Evolutionary conservation across 495 filamentous ascomycete genomes (phyloP).

Genomic region (Annulohypoxylon stygium): DNA sequence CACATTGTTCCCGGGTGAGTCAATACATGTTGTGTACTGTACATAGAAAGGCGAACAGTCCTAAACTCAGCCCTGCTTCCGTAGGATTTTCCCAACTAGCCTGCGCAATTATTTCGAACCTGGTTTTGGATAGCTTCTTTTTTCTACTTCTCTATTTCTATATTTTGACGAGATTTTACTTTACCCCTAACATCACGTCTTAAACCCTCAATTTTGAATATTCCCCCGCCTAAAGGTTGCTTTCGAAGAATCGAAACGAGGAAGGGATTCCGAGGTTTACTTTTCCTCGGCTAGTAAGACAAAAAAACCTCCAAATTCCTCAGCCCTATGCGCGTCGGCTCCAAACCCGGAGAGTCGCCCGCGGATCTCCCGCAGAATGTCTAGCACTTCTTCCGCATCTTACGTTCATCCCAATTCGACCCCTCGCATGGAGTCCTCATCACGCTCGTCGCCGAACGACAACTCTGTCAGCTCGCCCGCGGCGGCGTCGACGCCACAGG

Average conservation of each 20-base stretch:
- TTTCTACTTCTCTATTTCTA: background rate
- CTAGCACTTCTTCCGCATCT: constrained; percentile 25
- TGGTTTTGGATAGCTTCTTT: constrained; percentile 5
- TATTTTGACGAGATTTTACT: background rate
- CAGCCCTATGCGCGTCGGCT: constrained; percentile 33
- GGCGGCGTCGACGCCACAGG: constrained; percentile 40
- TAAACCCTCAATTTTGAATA: background rate
- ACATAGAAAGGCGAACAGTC: constrained; percentile 18
- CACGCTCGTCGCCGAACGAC: constrained; percentile 43
- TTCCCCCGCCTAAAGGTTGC: background rate
- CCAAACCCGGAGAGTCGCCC: constrained; percentile 13
- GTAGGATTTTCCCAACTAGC: constrained; percentile 32
- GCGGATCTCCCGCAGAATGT: constrained; percentile 35
- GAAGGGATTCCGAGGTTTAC: background rate
- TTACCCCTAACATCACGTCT: background rate
- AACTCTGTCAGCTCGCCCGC: constrained; percentile 38
- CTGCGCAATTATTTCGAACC: constrained; percentile 29
- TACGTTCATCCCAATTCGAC: constrained; percentile 11
- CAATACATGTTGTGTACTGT: background rate
- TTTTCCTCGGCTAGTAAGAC: constrained; percentile 5
- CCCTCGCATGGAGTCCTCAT: constrained; percentile 35
- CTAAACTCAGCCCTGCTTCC: constrained; percentile 30
- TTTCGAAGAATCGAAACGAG: background rate
- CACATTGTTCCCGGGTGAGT: constrained; percentile 14
- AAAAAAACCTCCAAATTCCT: constrained; percentile 12